Percentiles rank a stretch among this genome's conserved stretches.
phyloP scores from a whole-genome alignment of 805 yeast species.

The Lachancea waltii region DNA sequence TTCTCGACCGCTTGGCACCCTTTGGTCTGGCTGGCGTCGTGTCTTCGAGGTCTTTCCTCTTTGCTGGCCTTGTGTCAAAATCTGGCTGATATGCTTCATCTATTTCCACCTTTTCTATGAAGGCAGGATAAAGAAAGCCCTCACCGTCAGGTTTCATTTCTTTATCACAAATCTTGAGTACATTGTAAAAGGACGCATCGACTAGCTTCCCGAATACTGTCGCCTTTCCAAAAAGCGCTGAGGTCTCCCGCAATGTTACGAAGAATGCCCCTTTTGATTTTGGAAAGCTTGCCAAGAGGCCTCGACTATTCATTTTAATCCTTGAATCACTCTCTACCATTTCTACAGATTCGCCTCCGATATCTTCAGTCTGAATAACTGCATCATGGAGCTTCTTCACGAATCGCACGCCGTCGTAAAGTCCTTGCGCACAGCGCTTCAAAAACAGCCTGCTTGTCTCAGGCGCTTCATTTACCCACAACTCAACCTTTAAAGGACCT shows the following conservation, averaged over 20 bases:
- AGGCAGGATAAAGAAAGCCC: conserved; percentile 46
- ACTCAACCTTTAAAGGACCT: conserved; percentile 53
- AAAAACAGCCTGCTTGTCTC: conserved; percentile 41
- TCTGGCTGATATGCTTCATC: conserved; percentile 36
- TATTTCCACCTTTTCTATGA: conserved; percentile 37
- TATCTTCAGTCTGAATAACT: conserved; percentile 35
- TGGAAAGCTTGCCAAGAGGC: conserved; percentile 47
- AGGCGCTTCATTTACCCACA: conserved; percentile 69
- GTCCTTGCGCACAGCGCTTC: conserved; percentile 40
- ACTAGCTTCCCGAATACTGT: conserved; percentile 53
- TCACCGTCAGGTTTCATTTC: conserved; percentile 35
- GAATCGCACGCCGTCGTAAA: conserved; percentile 39
- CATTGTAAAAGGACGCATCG: conserved; percentile 49
- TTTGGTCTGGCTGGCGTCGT: no score
- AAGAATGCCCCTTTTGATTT: conserved; percentile 36
- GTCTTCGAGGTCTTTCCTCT: conserved; percentile 6
- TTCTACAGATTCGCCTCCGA: conserved; percentile 20
- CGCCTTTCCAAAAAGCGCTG: conserved; percentile 3
- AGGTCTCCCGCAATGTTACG: conserved; percentile 33
- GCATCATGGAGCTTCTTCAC: conserved; percentile 24
- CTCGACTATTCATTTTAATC: conserved; percentile 45
- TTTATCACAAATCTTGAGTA: conserved; percentile 42
- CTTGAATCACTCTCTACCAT: conserved; percentile 45
- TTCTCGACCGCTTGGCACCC: conserved; percentile 18
- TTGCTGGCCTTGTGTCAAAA: not conserved